Evolutionary conservation across 371 early-diverging fungal genomes (phyloP).

Genomic region (Syncephalastrum contaminatum): DNA sequence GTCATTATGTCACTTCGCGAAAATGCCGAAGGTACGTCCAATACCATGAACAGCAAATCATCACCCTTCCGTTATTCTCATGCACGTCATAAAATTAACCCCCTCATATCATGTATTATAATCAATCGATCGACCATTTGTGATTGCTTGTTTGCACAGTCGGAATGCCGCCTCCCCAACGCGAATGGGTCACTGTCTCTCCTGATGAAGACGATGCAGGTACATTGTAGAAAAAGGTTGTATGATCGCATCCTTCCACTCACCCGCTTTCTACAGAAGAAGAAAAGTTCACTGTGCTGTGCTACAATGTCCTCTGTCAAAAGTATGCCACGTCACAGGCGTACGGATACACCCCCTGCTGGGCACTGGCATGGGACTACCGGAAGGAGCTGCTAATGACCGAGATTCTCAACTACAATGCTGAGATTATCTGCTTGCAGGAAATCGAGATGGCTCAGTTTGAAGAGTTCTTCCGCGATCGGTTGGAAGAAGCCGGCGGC

Average conservation of each 20-base stretch:
- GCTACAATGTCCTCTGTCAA: constrained; percentile 95
- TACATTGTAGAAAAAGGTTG: neutral
- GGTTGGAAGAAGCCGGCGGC: constrained; percentile 72
- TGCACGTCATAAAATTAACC: too few relatives aligned
- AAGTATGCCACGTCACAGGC: constrained; percentile 86
- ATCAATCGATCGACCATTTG: too few relatives aligned
- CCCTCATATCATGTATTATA: too few relatives aligned
- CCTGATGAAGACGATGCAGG: constrained; percentile 17
- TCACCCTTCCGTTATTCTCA: neutral
- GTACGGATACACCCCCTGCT: constrained; percentile 97
- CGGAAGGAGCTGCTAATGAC: constrained; percentile 90
- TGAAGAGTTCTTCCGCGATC: constrained; percentile 81
- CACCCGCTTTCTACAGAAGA: too few relatives aligned
- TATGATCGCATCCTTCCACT: too few relatives aligned
- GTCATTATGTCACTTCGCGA: constrained; percentile 93
- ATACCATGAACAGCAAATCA: too few relatives aligned
- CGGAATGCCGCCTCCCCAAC: constrained; percentile 83
- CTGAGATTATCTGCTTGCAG: constrained; percentile 98
- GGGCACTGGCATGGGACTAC: constrained; percentile 95
- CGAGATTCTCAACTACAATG: constrained; percentile 86
- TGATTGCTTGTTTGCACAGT: constrained; percentile 42
- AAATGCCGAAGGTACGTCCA: constrained; percentile 78
- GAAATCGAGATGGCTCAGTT: constrained; percentile 63
- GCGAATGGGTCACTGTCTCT: constrained; percentile 89
- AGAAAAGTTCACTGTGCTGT: constrained; percentile 85